Evolutionary conservation across 257 asterid genomes (phyloP).

Genomic region (Mitragyna speciosa): DNA sequence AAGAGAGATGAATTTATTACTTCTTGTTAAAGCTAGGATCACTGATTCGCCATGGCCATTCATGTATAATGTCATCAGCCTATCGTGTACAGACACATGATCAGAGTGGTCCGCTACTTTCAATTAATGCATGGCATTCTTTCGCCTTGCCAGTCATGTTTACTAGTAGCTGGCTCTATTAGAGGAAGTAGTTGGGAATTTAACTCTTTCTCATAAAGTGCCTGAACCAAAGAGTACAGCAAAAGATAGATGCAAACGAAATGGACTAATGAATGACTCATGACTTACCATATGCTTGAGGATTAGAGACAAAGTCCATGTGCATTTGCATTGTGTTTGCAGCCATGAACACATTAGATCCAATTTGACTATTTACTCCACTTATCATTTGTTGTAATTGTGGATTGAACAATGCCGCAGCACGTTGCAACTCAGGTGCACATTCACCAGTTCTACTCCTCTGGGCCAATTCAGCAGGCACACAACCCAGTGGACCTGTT

Average conservation of each 20-base stretch:
- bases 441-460: conserved; percentile 69
- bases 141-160: conserved; percentile 4
- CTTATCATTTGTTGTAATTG: conserved; percentile 50
- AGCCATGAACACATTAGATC: conserved; percentile 58
- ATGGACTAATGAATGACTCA: neutral
- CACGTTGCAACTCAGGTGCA: conserved; percentile 53
- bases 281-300: conserved; percentile 64
- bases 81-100: neutral
- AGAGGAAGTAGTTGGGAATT: conserved; percentile 4
- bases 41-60: neutral
- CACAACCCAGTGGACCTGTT: conserved; percentile 85
- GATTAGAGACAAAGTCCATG: conserved; percentile 57
- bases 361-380: conserved; percentile 48
- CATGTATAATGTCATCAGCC: neutral
- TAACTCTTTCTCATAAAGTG: neutral
- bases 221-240: neutral
- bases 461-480: conserved; percentile 76
- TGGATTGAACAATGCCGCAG: conserved; percentile 62
- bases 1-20: neutral
- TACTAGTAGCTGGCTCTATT: neutral
- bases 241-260: neutral
- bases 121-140: neutral
- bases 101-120: conserved; percentile 9
- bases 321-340: conserved; percentile 59
- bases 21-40: neutral